Evolutionary conservation across 2,329 filamentous ascomycete genomes (phyloP), one percentile per base, ranked within the genome.

Genomic region (Dactylellina sp.): DNA sequence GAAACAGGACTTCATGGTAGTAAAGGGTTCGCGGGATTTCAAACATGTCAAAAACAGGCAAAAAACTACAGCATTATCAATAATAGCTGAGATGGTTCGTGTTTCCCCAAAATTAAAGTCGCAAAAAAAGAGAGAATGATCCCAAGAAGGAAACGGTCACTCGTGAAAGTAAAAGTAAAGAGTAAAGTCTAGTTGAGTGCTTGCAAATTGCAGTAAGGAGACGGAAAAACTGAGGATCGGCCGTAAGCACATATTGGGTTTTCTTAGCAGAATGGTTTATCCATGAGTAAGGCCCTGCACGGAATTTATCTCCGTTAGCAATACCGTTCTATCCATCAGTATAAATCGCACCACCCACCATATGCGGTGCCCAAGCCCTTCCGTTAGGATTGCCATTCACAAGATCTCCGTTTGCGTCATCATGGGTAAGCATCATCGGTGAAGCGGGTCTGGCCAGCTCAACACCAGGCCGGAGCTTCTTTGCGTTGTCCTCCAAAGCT

Each of bases 401-500:
- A 32, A 62, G 42, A 18, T 61, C 70, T 40, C 56, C 61, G 25
- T 46, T 46, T 1, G 70, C 62, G 20, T 65, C 70, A n/a, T 74
- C 70, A 20, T 74, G 70, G n/a, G 61, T 66, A 39, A 74, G 64
- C 39, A 74, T 55, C 70, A 74, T 74, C 16, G 70, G 70, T 32
- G 70, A 74, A 35, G 56, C 61, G 4, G 70, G 70, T 35, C 70
- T 60, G 1, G 70, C 52, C 20, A 74, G 47, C 12, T 56, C 35
- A 37, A 64, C 52, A 16, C 49, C 70, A 2, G 60, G 70, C 24
- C 46, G 32, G 40, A 57, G 60, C 50, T 74, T 74, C 47, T 65
- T 65, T 22, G 78, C 78, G 55, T 72, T 89, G 77, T 95, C 90
- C 55, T 89, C 86, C 44, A 99, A 86, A 75, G 89, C 89, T 62